Base-by-base conservation (phyloP, 164 flowering plant genomes). In the Warburgia ugandensis region DNA sequence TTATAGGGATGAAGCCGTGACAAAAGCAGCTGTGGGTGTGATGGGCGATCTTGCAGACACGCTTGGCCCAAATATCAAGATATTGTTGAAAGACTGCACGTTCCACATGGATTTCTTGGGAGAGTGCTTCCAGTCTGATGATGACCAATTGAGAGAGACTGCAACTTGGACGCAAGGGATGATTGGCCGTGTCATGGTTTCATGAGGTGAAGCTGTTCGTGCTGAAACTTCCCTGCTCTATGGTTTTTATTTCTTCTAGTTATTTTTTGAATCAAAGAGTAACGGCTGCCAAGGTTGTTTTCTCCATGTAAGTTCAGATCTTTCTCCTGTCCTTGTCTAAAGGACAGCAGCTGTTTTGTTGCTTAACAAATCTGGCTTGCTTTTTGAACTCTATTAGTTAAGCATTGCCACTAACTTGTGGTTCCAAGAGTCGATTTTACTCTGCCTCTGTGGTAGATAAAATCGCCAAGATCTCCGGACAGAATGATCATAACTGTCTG, bases 21-120 rank as follows among this genome's bases (percentile, higher is more conserved):
- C 80, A 5, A 84, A 77, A 62, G 91, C 94, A 53, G 88, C 88
- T 27, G 76, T 84, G 45, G 96, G 79, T 1, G 90, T 73, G 53
- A 52, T 84, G 81, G 96, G 94, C 5, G 94, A 87, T 60, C 71
- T 86, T 27, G 92, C 92, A 6, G 95, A 86, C 63, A 75, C 83
- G 17, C 81, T 86, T 30, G 95, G 92, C 29, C 53, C 77, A 26
- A 81, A 77, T 44, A 59, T 65, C 38, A 79, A 74, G 64, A 16
- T 57, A 20, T 32, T 83, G 52, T 65, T 77, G 50, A 72, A 56
- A 30, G 84, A 77, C 48, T 50, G 50, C 16, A 20, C 71, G 6
- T 77, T 73, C 62, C 69, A 50, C 48, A 56, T 20, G 17, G 77
- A 79, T 11, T 74, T 87, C 48, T 56, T 84, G 31, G 66, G 68